phyloP scores from a whole-genome alignment of 2,329 filamentous ascomycete species.

The Didymella segeticola region DNA sequence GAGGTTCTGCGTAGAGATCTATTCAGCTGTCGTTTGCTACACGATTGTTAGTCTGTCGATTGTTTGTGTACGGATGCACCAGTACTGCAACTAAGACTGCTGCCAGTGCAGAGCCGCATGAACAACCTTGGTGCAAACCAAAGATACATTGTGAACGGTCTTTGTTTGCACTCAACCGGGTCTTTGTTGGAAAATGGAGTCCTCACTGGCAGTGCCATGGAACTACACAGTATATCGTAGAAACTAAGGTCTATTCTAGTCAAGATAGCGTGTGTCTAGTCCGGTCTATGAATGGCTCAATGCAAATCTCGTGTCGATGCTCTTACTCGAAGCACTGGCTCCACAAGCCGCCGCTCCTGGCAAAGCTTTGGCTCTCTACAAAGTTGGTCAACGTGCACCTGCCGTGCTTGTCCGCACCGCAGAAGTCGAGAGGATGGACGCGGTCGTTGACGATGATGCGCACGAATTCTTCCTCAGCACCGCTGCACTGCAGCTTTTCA shows the following conservation, averaged over 20 bases:
- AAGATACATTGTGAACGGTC: not conserved
- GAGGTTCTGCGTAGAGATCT: not conserved
- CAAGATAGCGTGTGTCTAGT: not conserved
- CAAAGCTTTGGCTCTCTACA: constrained; percentile 77
- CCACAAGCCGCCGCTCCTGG: constrained; percentile 76
- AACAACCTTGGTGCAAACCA: not conserved
- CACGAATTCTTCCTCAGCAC: constrained; percentile 71
- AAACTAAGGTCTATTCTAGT: not conserved
- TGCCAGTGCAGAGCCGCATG: not conserved
- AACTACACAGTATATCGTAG: not conserved
- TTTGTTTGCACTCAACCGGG: not conserved
- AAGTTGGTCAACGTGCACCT: constrained; percentile 74
- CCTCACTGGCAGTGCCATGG: not conserved
- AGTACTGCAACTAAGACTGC: not conserved
- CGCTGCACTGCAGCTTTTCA: constrained; percentile 79
- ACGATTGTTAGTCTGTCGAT: constrained; percentile 12
- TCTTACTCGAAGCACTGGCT: constrained; percentile 59
- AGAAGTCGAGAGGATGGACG: constrained; percentile 74
- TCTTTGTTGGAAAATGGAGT: not conserved
- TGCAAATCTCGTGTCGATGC: not conserved
- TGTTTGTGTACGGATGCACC: not conserved
- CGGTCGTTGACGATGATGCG: constrained; percentile 84
- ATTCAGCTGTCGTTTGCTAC: constrained; percentile 2
- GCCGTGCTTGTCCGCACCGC: constrained; percentile 72
- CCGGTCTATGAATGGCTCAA: not conserved